These are phyloP conservation scores for Hymenoscyphus occultus DNA, from an alignment of 2,329 filamentous ascomycete genomes.

Conservation along the genomic window DNA sequence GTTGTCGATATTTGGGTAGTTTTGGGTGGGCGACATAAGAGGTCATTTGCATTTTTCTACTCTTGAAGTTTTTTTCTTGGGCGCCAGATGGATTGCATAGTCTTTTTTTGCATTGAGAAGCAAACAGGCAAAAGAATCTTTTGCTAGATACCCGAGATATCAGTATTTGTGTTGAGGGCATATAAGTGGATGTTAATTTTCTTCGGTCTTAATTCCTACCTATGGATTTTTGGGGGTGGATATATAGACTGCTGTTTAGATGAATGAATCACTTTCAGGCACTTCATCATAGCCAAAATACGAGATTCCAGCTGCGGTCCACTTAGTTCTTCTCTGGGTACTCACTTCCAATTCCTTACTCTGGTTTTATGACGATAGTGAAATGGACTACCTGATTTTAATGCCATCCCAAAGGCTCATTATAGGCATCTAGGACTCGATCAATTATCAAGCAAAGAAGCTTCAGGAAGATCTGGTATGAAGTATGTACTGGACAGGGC, in stretches of 20 bases:
- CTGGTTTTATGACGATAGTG: too few relatives aligned
- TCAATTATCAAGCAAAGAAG: too few relatives aligned
- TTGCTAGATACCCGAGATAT: constrained; percentile 4
- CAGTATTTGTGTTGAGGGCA: background rate
- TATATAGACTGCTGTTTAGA: constrained; percentile 4
- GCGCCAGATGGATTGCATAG: background rate
- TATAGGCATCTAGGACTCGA: too few relatives aligned
- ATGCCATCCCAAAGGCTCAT: too few relatives aligned
- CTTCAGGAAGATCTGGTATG: too few relatives aligned
- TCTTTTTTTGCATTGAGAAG: background rate
- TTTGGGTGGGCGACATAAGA: background rate
- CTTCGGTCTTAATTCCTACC: background rate
- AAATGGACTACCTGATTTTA: too few relatives aligned
- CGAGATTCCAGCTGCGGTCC: too few relatives aligned
- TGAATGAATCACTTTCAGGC: background rate
- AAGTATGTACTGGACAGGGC: too few relatives aligned
- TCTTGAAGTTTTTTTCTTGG: background rate
- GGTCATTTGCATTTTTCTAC: background rate
- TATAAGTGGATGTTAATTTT: background rate
- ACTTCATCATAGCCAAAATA: too few relatives aligned
- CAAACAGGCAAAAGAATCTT: background rate
- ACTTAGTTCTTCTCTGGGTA: too few relatives aligned
- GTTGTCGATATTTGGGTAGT: background rate
- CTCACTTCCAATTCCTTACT: too few relatives aligned
- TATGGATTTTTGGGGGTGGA: background rate